Percentiles rank a stretch among this genome's conserved stretches.
phyloP scores from a whole-genome alignment of 208 protist genomes.

The Wallacemonas sp. region DNA sequence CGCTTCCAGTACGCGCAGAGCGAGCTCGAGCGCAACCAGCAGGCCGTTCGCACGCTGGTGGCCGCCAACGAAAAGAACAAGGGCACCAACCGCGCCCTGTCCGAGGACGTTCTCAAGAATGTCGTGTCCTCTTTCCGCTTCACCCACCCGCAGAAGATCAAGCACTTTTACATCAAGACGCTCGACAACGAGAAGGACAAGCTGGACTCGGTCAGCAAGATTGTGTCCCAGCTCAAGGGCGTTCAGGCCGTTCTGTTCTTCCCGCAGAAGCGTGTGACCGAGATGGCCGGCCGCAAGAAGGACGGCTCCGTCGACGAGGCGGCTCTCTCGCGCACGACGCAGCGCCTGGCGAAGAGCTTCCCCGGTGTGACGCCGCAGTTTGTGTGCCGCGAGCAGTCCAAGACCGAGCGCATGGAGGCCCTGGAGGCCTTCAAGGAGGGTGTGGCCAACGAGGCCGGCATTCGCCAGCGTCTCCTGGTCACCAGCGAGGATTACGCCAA shows the following conservation, averaged over 20 bases:
- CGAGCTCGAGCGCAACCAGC: conserved; percentile 80
- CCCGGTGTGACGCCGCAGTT: conserved; percentile 82
- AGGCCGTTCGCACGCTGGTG: conserved; percentile 57
- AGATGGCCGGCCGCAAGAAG: conserved; percentile 61
- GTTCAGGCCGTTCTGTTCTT: conserved; percentile 91
- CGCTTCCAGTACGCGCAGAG: conserved; percentile 85
- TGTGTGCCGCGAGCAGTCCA: conserved; percentile 73
- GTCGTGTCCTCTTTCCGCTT: conserved; percentile 86
- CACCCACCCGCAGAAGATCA: conserved; percentile 71
- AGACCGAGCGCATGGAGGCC: conserved; percentile 68
- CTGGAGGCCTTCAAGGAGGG: conserved; percentile 90
- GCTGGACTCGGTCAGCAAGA: conserved; percentile 75
- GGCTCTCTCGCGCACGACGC: conserved; percentile 10
- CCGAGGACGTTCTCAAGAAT: conserved; percentile 66
- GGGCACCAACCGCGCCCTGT: conserved; percentile 63
- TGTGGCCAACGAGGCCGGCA: conserved; percentile 71
- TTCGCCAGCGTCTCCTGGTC: conserved; percentile 86
- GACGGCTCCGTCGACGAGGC: conserved; percentile 12
- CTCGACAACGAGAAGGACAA: conserved; percentile 76
- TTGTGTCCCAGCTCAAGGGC: conserved; percentile 84
- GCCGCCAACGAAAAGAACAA: conserved; percentile 85
- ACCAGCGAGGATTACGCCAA: conserved; percentile 92
- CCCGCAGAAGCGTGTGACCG: conserved; percentile 79
- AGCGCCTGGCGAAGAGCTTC: conserved; percentile 70
- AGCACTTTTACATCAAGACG: conserved; percentile 77